Evolutionary conservation across 202 grass and related monocot genomes (phyloP).

Genomic region (Panicum virgatum): DNA sequence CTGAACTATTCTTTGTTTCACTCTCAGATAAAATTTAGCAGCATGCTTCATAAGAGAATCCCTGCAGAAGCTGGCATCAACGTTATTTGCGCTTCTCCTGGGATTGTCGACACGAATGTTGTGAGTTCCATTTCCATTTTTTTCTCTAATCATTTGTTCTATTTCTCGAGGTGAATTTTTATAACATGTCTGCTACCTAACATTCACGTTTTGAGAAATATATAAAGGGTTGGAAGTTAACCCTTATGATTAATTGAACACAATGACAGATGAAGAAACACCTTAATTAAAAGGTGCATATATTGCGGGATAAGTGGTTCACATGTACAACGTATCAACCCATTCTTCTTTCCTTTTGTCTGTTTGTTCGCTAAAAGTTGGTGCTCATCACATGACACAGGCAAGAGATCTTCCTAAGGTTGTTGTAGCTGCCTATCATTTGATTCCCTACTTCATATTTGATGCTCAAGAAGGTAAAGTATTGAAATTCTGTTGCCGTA

Average conservation of each 20-base stretch:
- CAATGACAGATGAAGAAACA: background rate
- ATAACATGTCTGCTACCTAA: background rate
- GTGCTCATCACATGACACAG: constrained; percentile 41
- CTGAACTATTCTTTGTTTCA: constrained; percentile 36
- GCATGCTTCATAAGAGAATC: constrained; percentile 95
- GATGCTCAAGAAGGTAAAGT: constrained; percentile 76
- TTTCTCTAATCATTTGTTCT: background rate
- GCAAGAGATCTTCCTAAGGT: constrained; percentile 84
- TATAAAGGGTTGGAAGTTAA: background rate
- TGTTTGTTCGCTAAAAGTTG: constrained; percentile 25
- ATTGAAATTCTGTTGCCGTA: background rate
- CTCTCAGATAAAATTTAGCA: constrained; percentile 87
- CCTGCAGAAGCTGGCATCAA: constrained; percentile 83
- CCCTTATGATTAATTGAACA: background rate
- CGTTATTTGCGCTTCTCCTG: constrained; percentile 72
- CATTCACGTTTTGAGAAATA: background rate
- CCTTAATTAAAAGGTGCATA: constrained; percentile 1
- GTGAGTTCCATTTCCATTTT: constrained; percentile 55
- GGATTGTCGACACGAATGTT: constrained; percentile 95
- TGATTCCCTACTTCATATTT: constrained; percentile 98
- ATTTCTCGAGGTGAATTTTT: background rate
- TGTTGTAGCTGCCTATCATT: constrained; percentile 68
- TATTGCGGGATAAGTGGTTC: constrained; percentile 4
- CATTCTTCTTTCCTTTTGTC: background rate
- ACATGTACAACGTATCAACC: background rate